Evolutionary conservation across 140 eudicot genomes (phyloP), one percentile per base, ranked within the genome.

Genomic region (Flaveria floridana): DNA sequence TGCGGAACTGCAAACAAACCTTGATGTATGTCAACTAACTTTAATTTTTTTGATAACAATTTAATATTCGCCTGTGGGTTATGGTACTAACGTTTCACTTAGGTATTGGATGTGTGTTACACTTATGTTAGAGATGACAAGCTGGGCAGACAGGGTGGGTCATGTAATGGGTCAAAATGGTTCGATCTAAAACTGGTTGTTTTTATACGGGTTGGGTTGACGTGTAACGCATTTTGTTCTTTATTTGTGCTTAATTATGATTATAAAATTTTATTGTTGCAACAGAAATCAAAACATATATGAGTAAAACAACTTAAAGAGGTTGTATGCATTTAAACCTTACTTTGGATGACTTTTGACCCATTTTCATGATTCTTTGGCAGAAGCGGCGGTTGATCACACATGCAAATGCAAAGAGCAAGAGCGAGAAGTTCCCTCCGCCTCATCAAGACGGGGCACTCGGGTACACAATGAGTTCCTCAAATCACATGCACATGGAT

Each of bases 341-440:
- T 14, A 47, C 39, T 12, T 19, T 11, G 0, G 12, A 19, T 15
- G 39, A 65, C 37, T 75, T 58, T 46, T 41, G n/a, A 37, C 56
- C 28, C 3, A 30, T 73, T 30, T 68, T 11, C 41, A 10, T 72
- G 63, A 18, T 69, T 6, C 20, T 0, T 72, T 77, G 66, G 55
- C 86, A 89, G 96, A 80, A 88, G 75, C 89, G 96, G 76, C 86
- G 92, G 48, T 76, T 86, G 50, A 89, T 86, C 59, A 80, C 86
- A 14, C 96, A 89, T 59, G 87, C 96, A 72, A 89, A 89, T 20
- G 96, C 96, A 18, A 89, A 89, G 82, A 89, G 96, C 86, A 89
- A 89, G 81, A 89, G 96, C 26, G 96, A 89, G 80, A 89, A 89
- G 80, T 89, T 89, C 70, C 96, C 95, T 26, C 91, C 96, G 21